These are phyloP conservation scores for Tephrocybe rancida DNA, from an alignment of 768 basidiomycete species.

Conservation along the genomic window DNA sequence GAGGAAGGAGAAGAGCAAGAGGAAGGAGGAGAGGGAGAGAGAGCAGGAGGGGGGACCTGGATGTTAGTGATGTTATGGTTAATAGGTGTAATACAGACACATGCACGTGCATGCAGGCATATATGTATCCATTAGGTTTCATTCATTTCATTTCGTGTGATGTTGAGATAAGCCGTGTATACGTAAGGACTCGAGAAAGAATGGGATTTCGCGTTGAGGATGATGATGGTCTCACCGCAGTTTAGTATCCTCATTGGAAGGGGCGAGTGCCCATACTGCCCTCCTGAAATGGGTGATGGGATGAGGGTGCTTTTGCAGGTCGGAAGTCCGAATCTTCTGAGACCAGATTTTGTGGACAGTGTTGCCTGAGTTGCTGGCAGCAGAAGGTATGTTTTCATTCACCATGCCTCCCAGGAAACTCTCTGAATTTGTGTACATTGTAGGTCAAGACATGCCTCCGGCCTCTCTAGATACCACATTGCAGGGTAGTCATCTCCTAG, in stretches of 20 bases:
- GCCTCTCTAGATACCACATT: not conserved
- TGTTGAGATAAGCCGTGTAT: too few species aligned
- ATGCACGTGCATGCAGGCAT: too few species aligned
- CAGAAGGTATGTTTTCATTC: constrained; percentile 4
- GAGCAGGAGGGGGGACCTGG: too few species aligned
- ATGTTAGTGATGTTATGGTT: too few species aligned
- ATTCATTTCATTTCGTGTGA: too few species aligned
- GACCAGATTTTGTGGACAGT: constrained; percentile 20
- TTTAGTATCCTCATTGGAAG: constrained; percentile 18
- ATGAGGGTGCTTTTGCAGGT: constrained; percentile 23
- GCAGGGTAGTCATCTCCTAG: not conserved
- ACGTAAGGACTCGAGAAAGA: too few species aligned
- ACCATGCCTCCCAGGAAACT: not conserved
- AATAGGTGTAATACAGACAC: too few species aligned
- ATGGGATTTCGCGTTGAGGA: too few species aligned
- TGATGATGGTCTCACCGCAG: too few species aligned
- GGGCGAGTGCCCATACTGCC: constrained; percentile 24
- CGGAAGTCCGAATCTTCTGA: constrained; percentile 23
- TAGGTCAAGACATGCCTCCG: not conserved
- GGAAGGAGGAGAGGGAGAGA: too few species aligned
- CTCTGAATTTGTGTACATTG: not conserved
- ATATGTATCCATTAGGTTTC: too few species aligned
- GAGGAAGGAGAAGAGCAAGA: too few species aligned
- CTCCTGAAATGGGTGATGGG: constrained; percentile 16
- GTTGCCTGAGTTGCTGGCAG: constrained; percentile 1